Evolutionary conservation across 73 alveolate species (phyloP), one percentile per base, ranked within the genome.

Genomic region (Stentor coeruleus): DNA sequence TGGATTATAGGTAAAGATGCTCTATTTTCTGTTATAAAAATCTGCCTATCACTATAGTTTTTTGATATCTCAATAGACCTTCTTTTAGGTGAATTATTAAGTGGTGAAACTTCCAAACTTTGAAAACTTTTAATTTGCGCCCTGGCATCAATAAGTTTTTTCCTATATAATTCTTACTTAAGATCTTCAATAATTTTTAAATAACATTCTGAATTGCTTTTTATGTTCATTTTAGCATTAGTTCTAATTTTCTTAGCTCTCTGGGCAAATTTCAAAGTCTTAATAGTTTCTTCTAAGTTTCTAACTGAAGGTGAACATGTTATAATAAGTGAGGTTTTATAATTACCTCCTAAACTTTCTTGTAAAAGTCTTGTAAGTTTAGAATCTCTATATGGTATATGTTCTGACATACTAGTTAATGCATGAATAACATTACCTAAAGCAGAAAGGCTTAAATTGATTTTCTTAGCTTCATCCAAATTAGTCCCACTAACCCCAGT

Each of bases 241-340:
- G 26, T 75, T 40, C 39, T 75, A n/a, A 75, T 40, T n/a, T 84
- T 81, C 84, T 91, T 91, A 2, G 99, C 99, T 84, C 98, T 88
- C 74, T 93, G 93, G 35, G 99, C 99, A 84, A 95, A 95, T 84
- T 95, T 93, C 3, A 95, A 74, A 2, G 99, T 93, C 66, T 87
- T 84, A 31, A 94, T 85, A 37, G 97, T 86, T 85, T 95, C 99
- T 74, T 95, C 99, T 26, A 83, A 60, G 60, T 90, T 84, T 33
- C 95, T 86, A 0, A 84, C 77, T 3, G 87, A 39, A 15, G 99
- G 99, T 4, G 98, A 87, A 33, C 93, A 87, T 14, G 97, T 89
- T 3, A 95, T 97, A 36, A 95, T 74, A 41, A 95, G 84, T 58
- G 81, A 79, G 6, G 98, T 95, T 82, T 74, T 82, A 73, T 94